Percentiles rank a stretch among this genome's conserved stretches.
Evolutionary conservation across 805 yeast genomes (phyloP).

Genomic region (Ogataea saltuana): DNA sequence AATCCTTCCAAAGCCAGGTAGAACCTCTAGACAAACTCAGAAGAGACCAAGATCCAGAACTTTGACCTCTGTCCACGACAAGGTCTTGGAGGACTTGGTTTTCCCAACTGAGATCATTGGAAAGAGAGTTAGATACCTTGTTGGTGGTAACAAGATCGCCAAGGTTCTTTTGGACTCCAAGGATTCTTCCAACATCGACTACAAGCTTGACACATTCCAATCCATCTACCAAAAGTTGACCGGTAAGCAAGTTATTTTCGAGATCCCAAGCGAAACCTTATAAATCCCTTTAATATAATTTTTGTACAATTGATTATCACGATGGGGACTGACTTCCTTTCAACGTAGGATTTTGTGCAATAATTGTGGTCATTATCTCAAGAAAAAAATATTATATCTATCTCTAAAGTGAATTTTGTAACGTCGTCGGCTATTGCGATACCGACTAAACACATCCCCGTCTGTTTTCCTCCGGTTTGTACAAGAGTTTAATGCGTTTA

Average conservation of each 20-base stretch:
- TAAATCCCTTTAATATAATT: conserved; percentile 31
- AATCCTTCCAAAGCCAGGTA: conserved; percentile 98
- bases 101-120: conserved; percentile 99
- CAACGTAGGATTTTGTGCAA: conserved; percentile 5
- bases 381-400: too few relatives aligned
- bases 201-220: conserved; percentile 99
- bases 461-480: too few relatives aligned
- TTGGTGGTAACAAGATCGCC: conserved; percentile 98
- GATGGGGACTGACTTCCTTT: background rate
- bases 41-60: conserved; percentile 99
- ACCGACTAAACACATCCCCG: too few relatives aligned
- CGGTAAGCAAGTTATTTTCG: conserved; percentile 99
- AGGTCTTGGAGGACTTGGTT: conserved; percentile 97
- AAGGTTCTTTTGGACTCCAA: conserved; percentile 97
- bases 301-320: conserved; percentile 10
- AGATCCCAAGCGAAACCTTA: conserved; percentile 68
- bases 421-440: too few relatives aligned
- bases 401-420: too few relatives aligned
- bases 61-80: conserved; percentile 97
- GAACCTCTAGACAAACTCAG: conserved; percentile 90
- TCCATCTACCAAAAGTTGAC: conserved; percentile 97
- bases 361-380: conserved; percentile 5
- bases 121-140: conserved; percentile 98
- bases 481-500: background rate
- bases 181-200: conserved; percentile 95